Conservation (phyloP, 2,329 filamentous ascomycete species). For the Didymella arachidicola region DNA sequence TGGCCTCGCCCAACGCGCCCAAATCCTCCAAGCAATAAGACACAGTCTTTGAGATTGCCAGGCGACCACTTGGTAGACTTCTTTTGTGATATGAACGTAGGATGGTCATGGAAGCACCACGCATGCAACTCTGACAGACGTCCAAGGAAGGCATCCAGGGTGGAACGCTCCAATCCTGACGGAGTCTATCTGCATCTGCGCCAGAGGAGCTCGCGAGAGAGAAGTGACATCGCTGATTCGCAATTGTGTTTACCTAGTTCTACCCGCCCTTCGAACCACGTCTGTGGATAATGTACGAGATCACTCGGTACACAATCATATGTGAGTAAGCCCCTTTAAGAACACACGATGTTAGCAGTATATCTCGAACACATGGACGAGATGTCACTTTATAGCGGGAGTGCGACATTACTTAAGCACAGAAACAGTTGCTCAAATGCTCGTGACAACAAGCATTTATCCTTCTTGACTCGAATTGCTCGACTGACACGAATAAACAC, state of each 20-base stretch:
- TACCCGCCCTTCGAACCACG: not conserved
- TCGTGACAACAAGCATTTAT: not conserved
- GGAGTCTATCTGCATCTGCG: too few relatives aligned
- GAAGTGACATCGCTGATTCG: not conserved
- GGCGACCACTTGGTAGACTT: too few relatives aligned
- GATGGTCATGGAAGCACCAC: too few relatives aligned
- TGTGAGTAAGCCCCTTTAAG: not conserved
- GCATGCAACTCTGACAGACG: too few relatives aligned
- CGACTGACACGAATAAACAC: too few relatives aligned
- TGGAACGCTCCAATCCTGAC: too few relatives aligned
- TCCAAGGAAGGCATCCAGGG: too few relatives aligned
- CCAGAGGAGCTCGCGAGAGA: too few relatives aligned
- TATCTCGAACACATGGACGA: not conserved
- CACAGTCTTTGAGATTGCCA: too few relatives aligned
- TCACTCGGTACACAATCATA: not conserved
- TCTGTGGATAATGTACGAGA: not conserved
- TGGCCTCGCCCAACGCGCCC: too few relatives aligned
- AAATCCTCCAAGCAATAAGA: too few relatives aligned
- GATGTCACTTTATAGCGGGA: not conserved
- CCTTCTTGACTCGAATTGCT: not conserved
- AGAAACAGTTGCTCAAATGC: not conserved
- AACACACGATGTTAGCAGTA: not conserved
- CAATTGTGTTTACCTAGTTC: not conserved
- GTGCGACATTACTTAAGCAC: not conserved
- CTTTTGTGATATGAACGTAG: too few relatives aligned